Percentiles rank a stretch among this genome's conserved stretches.
phyloP scores from a whole-genome alignment of 441 rosid species.

The Bruguiera hainesii region DNA sequence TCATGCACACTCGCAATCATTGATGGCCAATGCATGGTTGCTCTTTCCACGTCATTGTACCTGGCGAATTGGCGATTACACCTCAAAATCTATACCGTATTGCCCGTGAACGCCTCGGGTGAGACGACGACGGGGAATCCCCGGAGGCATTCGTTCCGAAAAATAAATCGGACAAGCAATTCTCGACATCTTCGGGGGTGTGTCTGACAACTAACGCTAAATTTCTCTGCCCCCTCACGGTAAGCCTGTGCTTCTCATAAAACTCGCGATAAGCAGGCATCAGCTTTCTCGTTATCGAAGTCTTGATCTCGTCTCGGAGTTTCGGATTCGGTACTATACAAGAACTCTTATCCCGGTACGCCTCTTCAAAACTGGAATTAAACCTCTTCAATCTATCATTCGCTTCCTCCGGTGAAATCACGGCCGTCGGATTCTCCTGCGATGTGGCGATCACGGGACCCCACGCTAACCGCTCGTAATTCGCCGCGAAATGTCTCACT shows the following conservation, averaged over 20 bases:
- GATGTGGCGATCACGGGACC: conserved; percentile 31
- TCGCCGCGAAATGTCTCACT: conserved; percentile 46
- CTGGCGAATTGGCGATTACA: no score
- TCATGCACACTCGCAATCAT: no score
- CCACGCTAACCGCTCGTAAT: conserved; percentile 71
- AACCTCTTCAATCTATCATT: conserved; percentile 44
- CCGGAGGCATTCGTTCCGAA: conserved; percentile 17
- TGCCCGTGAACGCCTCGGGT: not conserved
- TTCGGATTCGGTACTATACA: conserved; percentile 42
- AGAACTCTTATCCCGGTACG: conserved; percentile 36
- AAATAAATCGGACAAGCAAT: conserved; percentile 48
- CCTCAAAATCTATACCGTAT: no score
- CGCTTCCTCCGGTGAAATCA: conserved; percentile 34
- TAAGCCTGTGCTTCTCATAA: conserved; percentile 38
- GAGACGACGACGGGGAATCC: conserved; percentile 12
- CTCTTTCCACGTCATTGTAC: no score
- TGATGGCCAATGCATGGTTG: no score
- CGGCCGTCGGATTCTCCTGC: conserved; percentile 34
- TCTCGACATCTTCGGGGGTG: conserved; percentile 57
- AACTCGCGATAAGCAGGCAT: conserved; percentile 45
- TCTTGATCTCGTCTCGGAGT: conserved; percentile 50
- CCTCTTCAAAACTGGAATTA: conserved; percentile 46
- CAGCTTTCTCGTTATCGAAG: conserved; percentile 40
- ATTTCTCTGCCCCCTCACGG: conserved; percentile 25
- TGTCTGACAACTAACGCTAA: conserved; percentile 27